Evolutionary conservation across 306 rosid species (phyloP).

Genomic region (Glycine tomentella): DNA sequence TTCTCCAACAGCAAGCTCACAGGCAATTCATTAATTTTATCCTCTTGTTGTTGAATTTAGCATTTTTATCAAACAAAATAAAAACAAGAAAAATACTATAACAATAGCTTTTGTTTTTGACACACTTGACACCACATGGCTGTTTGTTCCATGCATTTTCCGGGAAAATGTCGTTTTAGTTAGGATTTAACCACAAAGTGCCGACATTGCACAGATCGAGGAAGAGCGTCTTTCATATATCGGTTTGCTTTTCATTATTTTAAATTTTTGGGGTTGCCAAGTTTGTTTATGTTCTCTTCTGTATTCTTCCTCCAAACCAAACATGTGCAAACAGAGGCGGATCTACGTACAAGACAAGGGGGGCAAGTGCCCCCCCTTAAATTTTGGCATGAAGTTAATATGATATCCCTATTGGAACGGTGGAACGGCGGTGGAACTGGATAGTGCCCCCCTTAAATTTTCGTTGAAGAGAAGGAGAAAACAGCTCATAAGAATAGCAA

Average conservation of each 20-base stretch:
- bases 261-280: constrained; percentile 2
- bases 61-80: not conserved
- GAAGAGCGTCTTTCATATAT: constrained; percentile 14
- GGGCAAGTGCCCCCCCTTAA: too few species aligned
- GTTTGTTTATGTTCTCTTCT: not conserved
- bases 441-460: too few species aligned
- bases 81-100: not conserved
- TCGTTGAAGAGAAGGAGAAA: too few species aligned
- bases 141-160: constrained; percentile 14
- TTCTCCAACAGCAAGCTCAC: too few species aligned
- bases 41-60: not conserved
- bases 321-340: too few species aligned
- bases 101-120: not conserved
- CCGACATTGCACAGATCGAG: constrained; percentile 13
- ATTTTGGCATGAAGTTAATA: too few species aligned
- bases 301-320: constrained; percentile 23
- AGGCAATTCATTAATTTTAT: too few species aligned
- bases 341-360: too few species aligned
- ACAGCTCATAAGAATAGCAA: too few species aligned
- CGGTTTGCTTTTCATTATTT: not conserved
- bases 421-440: too few species aligned
- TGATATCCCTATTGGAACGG: too few species aligned
- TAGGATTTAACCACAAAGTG: constrained; percentile 19
- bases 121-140: constrained; percentile 1
- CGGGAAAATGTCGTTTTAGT: constrained; percentile 27